A percentile compares a stretch with the other conserved stretches of the same genome.
Evolutionary conservation across 2,329 filamentous ascomycete species (phyloP).

Genomic region (Fusarium staphyleae): DNA sequence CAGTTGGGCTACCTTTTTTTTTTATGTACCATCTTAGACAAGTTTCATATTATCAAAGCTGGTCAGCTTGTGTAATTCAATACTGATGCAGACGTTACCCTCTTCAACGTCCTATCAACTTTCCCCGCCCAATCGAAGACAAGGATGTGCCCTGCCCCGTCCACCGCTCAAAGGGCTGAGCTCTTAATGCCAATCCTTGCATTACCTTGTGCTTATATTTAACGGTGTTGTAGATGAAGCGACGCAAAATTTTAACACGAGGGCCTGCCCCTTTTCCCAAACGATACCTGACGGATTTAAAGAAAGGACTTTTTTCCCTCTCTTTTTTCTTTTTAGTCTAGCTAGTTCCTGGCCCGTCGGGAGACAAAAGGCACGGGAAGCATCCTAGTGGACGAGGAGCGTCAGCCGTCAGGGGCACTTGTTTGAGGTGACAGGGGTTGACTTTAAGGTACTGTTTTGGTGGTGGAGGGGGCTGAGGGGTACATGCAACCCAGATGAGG

Average conservation of each 20-base stretch:
- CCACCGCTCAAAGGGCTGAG: not conserved
- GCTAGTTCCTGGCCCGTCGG: constrained; percentile 16
- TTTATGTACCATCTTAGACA: too few species aligned
- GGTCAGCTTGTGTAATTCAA: too few species aligned
- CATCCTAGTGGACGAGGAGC: constrained; percentile 23
- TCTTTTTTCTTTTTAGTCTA: constrained; percentile 9
- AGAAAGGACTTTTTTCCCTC: not conserved
- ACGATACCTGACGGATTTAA: too few species aligned
- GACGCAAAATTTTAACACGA: too few species aligned
- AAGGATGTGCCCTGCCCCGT: constrained; percentile 1
- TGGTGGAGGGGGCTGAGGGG: not conserved
- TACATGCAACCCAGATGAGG: constrained; percentile 4
- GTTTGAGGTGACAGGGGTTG: constrained; percentile 14
- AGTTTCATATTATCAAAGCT: too few species aligned
- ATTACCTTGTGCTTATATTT: too few species aligned
- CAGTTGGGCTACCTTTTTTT: too few species aligned
- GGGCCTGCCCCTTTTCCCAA: too few species aligned
- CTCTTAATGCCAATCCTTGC: not conserved
- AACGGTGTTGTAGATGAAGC: too few species aligned
- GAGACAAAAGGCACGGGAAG: constrained; percentile 15
- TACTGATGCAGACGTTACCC: constrained; percentile 1
- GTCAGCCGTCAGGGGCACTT: constrained; percentile 26
- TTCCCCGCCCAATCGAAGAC: constrained; percentile 11
- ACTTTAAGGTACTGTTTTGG: constrained; percentile 20
- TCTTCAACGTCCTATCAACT: not conserved